phyloP scores from a whole-genome alignment of 139 green algal genomes.

The Coelastrella sp. region DNA sequence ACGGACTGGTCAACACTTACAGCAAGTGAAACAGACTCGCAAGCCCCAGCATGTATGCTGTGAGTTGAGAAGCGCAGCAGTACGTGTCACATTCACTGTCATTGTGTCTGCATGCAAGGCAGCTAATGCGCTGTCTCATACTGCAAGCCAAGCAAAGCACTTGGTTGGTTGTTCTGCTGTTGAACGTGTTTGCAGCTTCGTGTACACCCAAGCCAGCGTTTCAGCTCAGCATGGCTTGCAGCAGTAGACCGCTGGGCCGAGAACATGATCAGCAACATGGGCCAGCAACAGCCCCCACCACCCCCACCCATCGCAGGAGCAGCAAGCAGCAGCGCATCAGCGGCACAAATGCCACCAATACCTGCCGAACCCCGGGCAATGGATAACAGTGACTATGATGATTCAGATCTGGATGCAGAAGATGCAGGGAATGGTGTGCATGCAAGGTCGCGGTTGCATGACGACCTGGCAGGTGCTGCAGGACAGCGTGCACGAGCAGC shows the following conservation, averaged over 20 bases:
- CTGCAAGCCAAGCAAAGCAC: no score
- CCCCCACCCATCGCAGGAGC: slow-evolving; percentile 1
- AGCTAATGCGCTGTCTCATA: no score
- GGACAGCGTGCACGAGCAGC: not conserved
- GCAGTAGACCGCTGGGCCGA: slow-evolving; percentile 42
- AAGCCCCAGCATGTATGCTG: no score
- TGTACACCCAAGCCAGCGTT: slow-evolving; percentile 42
- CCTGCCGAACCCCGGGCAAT: slow-evolving; percentile 9
- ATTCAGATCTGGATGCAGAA: not conserved
- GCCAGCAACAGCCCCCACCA: no score
- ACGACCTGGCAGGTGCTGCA: no score
- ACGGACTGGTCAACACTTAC: no score
- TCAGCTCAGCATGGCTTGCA: slow-evolving; percentile 20
- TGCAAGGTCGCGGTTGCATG: no score
- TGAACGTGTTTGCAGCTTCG: slow-evolving; percentile 39
- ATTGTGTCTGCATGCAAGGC: no score
- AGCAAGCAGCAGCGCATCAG: slow-evolving; percentile 3
- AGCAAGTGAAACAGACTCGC: no score
- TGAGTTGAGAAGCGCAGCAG: no score
- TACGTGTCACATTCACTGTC: no score
- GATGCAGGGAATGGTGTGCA: not conserved
- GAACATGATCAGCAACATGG: slow-evolving; percentile 35
- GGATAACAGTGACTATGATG: slow-evolving; percentile 26
- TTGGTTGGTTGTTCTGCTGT: not conserved
- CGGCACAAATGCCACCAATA: not conserved